These are phyloP conservation scores for Monosporascus sp. DNA, from an alignment of 2,329 filamentous ascomycete species.

Conservation along the genomic window DNA sequence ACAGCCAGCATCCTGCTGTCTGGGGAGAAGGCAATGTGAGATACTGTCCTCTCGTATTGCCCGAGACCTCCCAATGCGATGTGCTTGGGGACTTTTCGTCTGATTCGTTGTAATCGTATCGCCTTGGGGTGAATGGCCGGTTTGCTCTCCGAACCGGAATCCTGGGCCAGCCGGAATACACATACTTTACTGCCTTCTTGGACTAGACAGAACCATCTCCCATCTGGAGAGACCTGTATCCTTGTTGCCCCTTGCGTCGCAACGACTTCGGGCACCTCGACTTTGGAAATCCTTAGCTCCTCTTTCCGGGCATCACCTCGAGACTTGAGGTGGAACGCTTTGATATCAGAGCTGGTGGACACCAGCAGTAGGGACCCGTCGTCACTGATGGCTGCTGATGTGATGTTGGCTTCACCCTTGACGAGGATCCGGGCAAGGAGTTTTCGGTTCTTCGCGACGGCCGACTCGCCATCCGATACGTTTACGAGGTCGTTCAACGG, in stretches of 20 bases:
- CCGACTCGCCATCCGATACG: conserved; percentile 33
- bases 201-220: conserved; percentile 62
- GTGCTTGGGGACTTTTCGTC: conserved; percentile 49
- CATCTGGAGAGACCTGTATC: conserved; percentile 64
- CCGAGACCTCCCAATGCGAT: conserved; percentile 61
- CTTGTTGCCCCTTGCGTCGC: conserved; percentile 60
- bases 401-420: conserved; percentile 76
- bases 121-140: conserved; percentile 35
- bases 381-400: conserved; percentile 64
- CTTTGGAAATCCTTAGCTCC: conserved; percentile 64
- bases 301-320: conserved; percentile 46
- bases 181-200: conserved; percentile 56
- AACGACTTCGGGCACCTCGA: conserved; percentile 57
- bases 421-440: conserved; percentile 64
- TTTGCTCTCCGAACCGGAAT: conserved; percentile 28
- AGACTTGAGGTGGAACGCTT: conserved; percentile 65
- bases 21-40: conserved; percentile 69
- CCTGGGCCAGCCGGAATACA: conserved; percentile 41
- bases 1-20: conserved; percentile 75
- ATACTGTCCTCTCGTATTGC: conserved; percentile 72
- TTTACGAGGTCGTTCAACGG: conserved; percentile 42
- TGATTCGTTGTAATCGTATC: conserved; percentile 47
- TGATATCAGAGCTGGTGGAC: conserved; percentile 68
- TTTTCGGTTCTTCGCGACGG: conserved; percentile 51
- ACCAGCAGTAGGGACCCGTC: conserved; percentile 72